Evolutionary conservation across 2,329 filamentous ascomycete species (phyloP), one percentile per base, ranked within the genome.

Genomic region (Bipolaris sorokiniana): DNA sequence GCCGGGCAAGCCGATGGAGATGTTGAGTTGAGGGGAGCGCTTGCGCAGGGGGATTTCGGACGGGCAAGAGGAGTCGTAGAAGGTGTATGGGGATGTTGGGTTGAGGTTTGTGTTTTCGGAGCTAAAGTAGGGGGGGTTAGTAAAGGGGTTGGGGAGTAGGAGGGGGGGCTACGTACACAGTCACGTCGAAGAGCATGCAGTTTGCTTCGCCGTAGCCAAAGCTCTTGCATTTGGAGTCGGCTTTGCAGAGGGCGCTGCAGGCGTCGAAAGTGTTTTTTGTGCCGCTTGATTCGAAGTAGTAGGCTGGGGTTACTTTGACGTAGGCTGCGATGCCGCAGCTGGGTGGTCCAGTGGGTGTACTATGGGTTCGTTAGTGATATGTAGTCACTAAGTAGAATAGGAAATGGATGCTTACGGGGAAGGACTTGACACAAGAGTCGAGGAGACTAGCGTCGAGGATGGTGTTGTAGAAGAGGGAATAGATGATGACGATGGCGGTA

Each of bases 171-270:
- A 59, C 71, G n/a, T 69, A 74, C 70, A 66, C 69, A 44, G 52
- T 38, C 3, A 74, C 68, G 41, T 67, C 67, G 51, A 74, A 74
- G 5, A 74, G 61, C 67, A 74, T 68, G 63, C 71, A 74, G 46
- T 74, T 73, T 15, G 70, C 65, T 41, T 74, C 70, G 26, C 71
- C 71, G 36, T 73, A 74, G 18, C 69, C 71, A 28, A 73, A 74
- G 40, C 64, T 67, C 59, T 68, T 67, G 60, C 71, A 74, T 28
- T 71, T 68, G 10, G 60, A 54, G 47, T 74, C 71, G 9, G 70
- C 71, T 42, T 71, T 70, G 66, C 71, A 74, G 37, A 69, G 67
- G 2, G 65, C 67, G 28, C 62, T 63, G 61, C 71, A 74, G 9
- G 67, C 64, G 2, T 63, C 47, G 46, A 65, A 74, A 7, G 64